phyloP scores from a whole-genome alignment of 257 asterid species.

The Fraxinus americana region DNA sequence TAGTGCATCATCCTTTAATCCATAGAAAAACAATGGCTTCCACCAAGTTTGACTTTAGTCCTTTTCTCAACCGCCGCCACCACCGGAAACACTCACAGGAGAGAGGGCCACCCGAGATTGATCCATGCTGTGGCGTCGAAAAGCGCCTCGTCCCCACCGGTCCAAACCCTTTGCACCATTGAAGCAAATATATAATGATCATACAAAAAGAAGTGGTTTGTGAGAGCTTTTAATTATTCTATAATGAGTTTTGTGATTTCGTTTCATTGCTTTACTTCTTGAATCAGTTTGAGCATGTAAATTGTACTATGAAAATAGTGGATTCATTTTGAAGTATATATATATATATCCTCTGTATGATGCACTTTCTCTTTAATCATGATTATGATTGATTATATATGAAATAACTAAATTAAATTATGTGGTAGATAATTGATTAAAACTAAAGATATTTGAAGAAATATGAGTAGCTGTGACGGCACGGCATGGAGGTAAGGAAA shows the following conservation, averaged over 20 bases:
- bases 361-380: background rate
- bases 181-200: background rate
- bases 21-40: constrained; percentile 43
- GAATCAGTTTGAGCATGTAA: constrained; percentile 29
- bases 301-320: constrained; percentile 34
- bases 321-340: constrained; percentile 25
- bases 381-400: background rate
- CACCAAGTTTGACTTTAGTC: constrained; percentile 52
- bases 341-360: background rate
- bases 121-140: constrained; percentile 66
- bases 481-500: constrained; percentile 40
- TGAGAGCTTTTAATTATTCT: background rate
- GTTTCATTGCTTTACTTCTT: constrained; percentile 22
- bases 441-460: constrained; percentile 23
- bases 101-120: constrained; percentile 39
- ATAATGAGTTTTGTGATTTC: constrained; percentile 10
- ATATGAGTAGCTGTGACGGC: constrained; percentile 63
- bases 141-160: constrained; percentile 86
- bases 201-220: constrained; percentile 31
- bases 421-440: background rate
- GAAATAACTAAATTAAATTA: background rate
- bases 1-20: constrained; percentile 21
- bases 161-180: constrained; percentile 94
- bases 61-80: constrained; percentile 38
- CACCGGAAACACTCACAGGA: constrained; percentile 28